A percentile compares a stretch with the other conserved stretches of the same genome.
Conservation (phyloP, 2,329 filamentous ascomycete species). For the Pseudogymnoascus sp. region DNA sequence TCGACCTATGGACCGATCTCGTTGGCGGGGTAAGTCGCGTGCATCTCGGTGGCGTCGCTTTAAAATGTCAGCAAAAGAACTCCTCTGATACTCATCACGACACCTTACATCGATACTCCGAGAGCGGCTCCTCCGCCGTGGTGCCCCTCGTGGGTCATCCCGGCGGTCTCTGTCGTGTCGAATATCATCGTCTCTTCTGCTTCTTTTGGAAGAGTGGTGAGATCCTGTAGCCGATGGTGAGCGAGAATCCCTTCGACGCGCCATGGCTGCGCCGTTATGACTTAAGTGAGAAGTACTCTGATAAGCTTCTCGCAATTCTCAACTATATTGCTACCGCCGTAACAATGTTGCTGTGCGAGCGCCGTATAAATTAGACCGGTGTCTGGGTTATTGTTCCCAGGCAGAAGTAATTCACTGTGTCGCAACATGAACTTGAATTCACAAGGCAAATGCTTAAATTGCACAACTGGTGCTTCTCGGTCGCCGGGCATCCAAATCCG, state of each 20-base stretch:
- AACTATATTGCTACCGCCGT: constrained; percentile 14
- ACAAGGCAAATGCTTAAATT: constrained; percentile 9
- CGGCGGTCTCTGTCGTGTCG: constrained; percentile 43
- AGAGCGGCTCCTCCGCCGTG: constrained; percentile 51
- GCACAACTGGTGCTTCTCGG: not conserved
- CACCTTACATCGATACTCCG: constrained; percentile 54
- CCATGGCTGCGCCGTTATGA: constrained; percentile 41
- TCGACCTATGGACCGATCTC: constrained; percentile 63
- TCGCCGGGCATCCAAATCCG: not conserved
- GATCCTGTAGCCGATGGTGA: constrained; percentile 93
- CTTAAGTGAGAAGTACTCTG: constrained; percentile 37
- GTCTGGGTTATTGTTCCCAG: not conserved
- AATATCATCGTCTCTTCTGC: constrained; percentile 42
- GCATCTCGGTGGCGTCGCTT: constrained; percentile 53
- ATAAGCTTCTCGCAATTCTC: constrained; percentile 17
- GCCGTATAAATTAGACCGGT: constrained; percentile 1
- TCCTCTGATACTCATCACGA: constrained; percentile 16
- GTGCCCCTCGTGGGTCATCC: constrained; percentile 41
- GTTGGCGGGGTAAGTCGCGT: constrained; percentile 53
- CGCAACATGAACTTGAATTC: constrained; percentile 8
- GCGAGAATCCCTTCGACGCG: constrained; percentile 58
- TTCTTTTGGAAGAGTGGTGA: constrained; percentile 59
- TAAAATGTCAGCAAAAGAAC: constrained; percentile 33
- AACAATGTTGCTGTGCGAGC: not conserved
- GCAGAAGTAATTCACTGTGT: not conserved